phyloP scores from a whole-genome alignment of 129 eudicot genomes.

The Flaveria linearis region DNA sequence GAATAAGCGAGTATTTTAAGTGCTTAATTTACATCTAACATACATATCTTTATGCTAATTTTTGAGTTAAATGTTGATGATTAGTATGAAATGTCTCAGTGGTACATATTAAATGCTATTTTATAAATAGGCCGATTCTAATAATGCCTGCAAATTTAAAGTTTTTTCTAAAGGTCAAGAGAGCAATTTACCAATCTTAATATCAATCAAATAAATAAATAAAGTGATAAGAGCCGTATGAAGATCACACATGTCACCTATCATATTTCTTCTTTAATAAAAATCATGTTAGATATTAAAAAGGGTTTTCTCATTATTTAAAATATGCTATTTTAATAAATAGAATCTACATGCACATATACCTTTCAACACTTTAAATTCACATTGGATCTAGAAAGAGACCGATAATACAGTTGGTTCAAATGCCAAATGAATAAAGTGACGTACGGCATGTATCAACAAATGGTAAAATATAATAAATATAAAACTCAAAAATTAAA shows the following conservation, averaged over 20 bases:
- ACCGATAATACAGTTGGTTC: not conserved
- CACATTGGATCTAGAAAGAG: not conserved
- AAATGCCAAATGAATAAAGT: not conserved
- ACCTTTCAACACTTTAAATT: not conserved
- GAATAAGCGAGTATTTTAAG: not conserved
- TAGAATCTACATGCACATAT: not conserved
- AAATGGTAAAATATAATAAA: not conserved
- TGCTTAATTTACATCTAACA: no score
- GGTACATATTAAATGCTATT: no score
- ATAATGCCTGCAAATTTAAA: not conserved
- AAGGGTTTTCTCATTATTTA: not conserved
- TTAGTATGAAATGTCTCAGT: no score
- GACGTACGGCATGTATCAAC: not conserved
- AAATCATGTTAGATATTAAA: not conserved
- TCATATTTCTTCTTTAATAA: not conserved
- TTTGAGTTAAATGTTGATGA: no score
- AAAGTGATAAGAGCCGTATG: conserved; percentile 1
- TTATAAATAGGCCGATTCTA: no score
- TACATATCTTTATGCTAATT: no score
- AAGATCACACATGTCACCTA: conserved; percentile 24
- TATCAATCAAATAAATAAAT: not conserved
- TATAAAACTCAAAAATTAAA: not conserved
- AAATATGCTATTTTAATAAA: not conserved
- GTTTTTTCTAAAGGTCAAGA: not conserved
- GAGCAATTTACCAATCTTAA: not conserved